Base-by-base conservation (phyloP, 2,329 filamentous ascomycete genomes). In the Penicillium sp. region DNA sequence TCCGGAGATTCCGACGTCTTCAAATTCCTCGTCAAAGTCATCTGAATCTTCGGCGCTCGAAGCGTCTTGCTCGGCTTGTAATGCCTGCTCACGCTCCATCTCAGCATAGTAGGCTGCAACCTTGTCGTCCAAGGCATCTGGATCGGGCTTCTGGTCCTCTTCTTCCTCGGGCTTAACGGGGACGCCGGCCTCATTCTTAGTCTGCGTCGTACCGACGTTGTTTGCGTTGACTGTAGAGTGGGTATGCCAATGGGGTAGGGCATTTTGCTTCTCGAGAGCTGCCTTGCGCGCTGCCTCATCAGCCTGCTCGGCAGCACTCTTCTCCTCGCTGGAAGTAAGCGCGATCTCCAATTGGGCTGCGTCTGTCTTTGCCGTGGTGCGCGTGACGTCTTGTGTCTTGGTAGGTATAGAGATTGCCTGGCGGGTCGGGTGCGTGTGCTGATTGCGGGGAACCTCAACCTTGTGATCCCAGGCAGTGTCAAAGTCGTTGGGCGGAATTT, bases 201-300 rank as follows among this genome's bases (percentile, higher is more conserved):
- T 36, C 23, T 62, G 56, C 12, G 62, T 61, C 26, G 60, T 46
- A 28, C 61, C 65, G 34, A 58, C 55, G 18, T 65, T 61, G 5
- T 51, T 55, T 2, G 64, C 65, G 34, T 72, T 70, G 29, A 80
- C 76, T 0, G 77, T 79, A 38, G 76, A 79, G 45, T 77, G 74
- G 7, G 77, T 80, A 57, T 80, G 76, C 79, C 79, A 81, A 15
- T 78, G 75, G 0, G 79, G 79, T 9, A 81, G 67, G 5, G 74
- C 74, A 45, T 81, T 81, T 59, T 80, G 77, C 53, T 78, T 77
- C 54, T 78, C 77, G 41, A 79, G 63, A 2, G 72, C 74, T 3
- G 76, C 74, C 58, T 78, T 79, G 52, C 75, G 74, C 36, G 74
- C 71, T 24, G 73, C 72, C 58, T 79, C 76, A 39, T 75, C 76